Evolutionary conservation across 2,329 filamentous ascomycete species (phyloP).

Genomic region (Aureobasidium zeae): DNA sequence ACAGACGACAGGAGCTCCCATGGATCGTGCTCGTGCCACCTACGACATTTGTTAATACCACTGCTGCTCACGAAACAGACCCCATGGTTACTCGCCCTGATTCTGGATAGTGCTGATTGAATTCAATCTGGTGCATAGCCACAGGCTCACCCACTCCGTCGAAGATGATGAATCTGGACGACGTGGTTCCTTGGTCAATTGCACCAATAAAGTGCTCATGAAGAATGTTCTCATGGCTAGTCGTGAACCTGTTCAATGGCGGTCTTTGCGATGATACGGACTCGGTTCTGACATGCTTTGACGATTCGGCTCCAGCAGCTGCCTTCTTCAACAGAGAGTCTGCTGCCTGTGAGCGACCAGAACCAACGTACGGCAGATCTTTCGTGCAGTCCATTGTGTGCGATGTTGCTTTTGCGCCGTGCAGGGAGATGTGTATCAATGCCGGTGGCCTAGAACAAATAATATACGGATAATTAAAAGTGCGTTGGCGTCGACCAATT

Average conservation of each 20-base stretch:
- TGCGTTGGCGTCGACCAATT: conserved; percentile 1
- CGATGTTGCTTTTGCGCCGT: not conserved
- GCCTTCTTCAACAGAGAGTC: conserved; percentile 12
- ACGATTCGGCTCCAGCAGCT: conserved; percentile 4
- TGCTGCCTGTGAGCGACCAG: not conserved
- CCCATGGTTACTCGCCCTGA: conserved; percentile 55
- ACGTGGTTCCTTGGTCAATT: conserved; percentile 81
- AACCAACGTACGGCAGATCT: conserved; percentile 5
- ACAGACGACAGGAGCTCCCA: conserved; percentile 63
- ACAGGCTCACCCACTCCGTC: conserved; percentile 64
- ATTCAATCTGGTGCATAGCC: conserved; percentile 72
- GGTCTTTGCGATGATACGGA: conserved; percentile 12
- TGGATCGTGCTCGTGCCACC: conserved; percentile 83
- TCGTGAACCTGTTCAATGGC: conserved; percentile 24
- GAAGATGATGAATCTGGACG: conserved; percentile 78
- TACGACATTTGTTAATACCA: conserved; percentile 29
- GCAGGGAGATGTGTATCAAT: not conserved
- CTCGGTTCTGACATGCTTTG: conserved; percentile 10
- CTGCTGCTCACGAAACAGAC: not conserved
- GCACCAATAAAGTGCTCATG: conserved; percentile 63
- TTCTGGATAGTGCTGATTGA: conserved; percentile 68
- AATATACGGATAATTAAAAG: conserved; percentile 1
- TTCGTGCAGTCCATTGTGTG: conserved; percentile 10
- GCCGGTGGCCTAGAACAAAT: too few species aligned
- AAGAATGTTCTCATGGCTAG: conserved; percentile 28